These are phyloP conservation scores for Stagonosporopsis cucurbitacearum DNA, from an alignment of 2,329 filamentous ascomycete species.

Conservation along the genomic window DNA sequence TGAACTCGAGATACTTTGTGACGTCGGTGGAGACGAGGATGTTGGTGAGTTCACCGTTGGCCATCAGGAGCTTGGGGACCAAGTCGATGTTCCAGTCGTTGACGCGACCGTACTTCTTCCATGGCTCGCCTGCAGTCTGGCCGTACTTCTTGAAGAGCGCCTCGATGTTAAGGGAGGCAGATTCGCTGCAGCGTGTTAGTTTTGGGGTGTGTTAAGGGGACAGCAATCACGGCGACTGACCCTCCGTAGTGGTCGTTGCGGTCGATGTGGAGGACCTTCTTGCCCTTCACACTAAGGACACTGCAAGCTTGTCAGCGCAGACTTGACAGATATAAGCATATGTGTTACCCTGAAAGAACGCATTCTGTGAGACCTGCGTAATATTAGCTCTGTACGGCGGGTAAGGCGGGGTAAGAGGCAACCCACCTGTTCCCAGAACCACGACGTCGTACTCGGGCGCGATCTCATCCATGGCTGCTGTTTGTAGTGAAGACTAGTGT, in stretches of 20 bases:
- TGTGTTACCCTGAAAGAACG: conserved; percentile 87
- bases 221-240: conserved; percentile 62
- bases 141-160: conserved; percentile 93
- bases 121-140: conserved; percentile 85
- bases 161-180: conserved; percentile 96
- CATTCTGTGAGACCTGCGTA: conserved; percentile 90
- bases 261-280: conserved; percentile 99
- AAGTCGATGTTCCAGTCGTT: conserved; percentile 99
- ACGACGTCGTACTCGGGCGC: conserved; percentile 98
- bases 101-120: conserved; percentile 94
- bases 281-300: conserved; percentile 96
- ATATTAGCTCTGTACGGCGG: conserved; percentile 39
- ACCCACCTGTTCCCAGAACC: conserved; percentile 93
- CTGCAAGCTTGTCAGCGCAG: conserved; percentile 54
- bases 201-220: conserved; percentile 8
- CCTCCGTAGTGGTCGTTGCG: conserved; percentile 98
- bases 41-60: conserved; percentile 96
- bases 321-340: conserved; percentile 2
- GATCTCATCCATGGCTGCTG: conserved; percentile 87
- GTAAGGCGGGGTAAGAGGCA: conserved; percentile 48
- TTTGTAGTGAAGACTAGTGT: conserved; percentile 22
- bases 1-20: conserved; percentile 61
- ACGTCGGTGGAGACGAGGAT: conserved; percentile 94
- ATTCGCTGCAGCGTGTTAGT: conserved; percentile 68
- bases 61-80: conserved; percentile 98